These are phyloP conservation scores for Leishmania aethiopica DNA, from an alignment of 208 protist species.

Conservation along the genomic window DNA sequence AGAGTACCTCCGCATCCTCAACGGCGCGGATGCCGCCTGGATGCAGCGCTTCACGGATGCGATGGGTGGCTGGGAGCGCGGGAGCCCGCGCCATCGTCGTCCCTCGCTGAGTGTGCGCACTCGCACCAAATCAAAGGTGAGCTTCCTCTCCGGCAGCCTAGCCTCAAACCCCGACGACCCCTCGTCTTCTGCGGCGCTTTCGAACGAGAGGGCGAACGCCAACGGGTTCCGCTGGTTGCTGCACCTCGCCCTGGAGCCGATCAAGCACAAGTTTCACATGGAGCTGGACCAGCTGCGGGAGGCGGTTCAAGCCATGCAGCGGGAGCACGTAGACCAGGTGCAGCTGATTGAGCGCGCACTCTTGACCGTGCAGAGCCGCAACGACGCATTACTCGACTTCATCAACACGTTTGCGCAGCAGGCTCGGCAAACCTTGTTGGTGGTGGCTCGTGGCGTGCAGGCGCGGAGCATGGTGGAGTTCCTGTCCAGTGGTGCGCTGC, in stretches of 20 bases:
- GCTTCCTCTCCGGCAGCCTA: background rate
- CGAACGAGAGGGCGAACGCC: constrained; percentile 15
- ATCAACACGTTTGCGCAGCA: constrained; percentile 36
- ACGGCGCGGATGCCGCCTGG: constrained; percentile 24
- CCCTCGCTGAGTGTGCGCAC: background rate
- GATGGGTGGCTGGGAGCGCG: constrained; percentile 1
- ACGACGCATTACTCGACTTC: constrained; percentile 49
- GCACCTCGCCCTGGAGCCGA: constrained; percentile 38
- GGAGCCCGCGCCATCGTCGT: background rate
- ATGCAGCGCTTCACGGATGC: constrained; percentile 8
- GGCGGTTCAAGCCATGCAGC: constrained; percentile 29
- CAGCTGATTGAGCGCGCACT: constrained; percentile 29
- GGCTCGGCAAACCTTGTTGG: constrained; percentile 17
- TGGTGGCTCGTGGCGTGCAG: constrained; percentile 20
- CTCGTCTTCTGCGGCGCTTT: background rate
- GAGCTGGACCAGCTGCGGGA: constrained; percentile 32
- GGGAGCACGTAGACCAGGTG: constrained; percentile 36
- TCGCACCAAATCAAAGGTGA: constrained; percentile 4
- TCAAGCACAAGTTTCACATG: constrained; percentile 25
- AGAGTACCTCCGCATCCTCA: constrained; percentile 38
- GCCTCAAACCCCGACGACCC: background rate
- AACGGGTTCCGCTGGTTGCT: constrained; percentile 35
- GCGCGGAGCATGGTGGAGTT: constrained; percentile 32
- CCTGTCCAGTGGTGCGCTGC: constrained; percentile 19
- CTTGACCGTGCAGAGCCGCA: constrained; percentile 33